Evolutionary conservation across 2,329 filamentous ascomycete species (phyloP), one percentile per base, ranked within the genome.

Genomic region (Sporothrix curviconia): DNA sequence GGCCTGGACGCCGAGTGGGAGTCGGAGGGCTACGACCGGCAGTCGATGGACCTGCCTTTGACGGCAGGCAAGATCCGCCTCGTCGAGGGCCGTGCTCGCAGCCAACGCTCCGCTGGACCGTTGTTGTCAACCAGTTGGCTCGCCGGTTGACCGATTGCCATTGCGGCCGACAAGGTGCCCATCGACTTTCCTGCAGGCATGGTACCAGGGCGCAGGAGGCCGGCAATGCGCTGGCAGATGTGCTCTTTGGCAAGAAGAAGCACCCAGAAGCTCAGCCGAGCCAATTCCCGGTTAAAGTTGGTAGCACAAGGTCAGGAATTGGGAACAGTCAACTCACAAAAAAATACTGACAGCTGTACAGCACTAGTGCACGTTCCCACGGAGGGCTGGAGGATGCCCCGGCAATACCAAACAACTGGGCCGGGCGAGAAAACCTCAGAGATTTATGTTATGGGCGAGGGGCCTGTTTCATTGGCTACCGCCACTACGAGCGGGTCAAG

Each of bases 1-100:
- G 86, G 86, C 1, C 75, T 89, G 1, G 86, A 89, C 66, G 81
- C 81, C 6, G 86, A 90, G 67, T 90, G 85, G 85, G 86, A 90
- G 66, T 87, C 85, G 1, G 86, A 89, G 68, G 86, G 86, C 1
- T 87, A 87, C 59, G 86, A 89, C 66, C 78, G 85, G 47, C 72
- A 76, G 57, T 80, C 75, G 56, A 82, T 85, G 79, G 79, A 83
- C 60, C 72, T 86, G 4, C 82, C 83, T 36, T 71, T 28, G 72
- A 78, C 60, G 80, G 74, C 44, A 80, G 73, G 67, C 81, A 85
- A 64, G 84, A 89, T n/a, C 66, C 77, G 79, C 37, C 77, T 89
- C 4, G 76, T 89, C 56, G 76, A 81, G 50, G n/a, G 83, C 83
- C 1, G 76, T 89, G 0, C 73, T 83, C 17, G 74, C 76, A 15